phyloP scores from a whole-genome alignment of 345 rosid genomes.

The Bruguiera gymnorhiza region DNA sequence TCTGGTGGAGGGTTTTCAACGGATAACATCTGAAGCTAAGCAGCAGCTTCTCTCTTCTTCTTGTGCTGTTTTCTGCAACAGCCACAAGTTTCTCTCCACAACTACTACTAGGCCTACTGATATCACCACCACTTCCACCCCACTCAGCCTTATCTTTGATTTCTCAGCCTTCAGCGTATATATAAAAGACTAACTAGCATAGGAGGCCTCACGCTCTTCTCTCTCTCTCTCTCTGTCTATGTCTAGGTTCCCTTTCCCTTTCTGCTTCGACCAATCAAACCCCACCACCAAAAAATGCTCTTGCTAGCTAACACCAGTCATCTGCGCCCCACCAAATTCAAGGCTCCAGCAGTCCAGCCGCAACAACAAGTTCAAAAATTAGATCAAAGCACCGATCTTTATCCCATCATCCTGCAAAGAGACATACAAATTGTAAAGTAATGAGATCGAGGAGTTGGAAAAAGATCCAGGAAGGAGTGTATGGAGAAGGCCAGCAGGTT shows the following conservation, averaged over 20 bases:
- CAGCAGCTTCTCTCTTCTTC: conserved; percentile 36
- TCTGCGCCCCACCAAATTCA: neutral
- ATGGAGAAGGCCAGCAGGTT: conserved; percentile 1
- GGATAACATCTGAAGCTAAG: conserved; percentile 84
- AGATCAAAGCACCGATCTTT: conserved; percentile 26
- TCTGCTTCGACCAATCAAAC: conserved; percentile 21
- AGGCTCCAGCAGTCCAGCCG: neutral
- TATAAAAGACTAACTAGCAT: neutral
- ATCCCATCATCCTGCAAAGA: conserved; percentile 41
- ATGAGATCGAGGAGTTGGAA: conserved; percentile 27
- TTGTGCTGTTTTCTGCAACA: conserved; percentile 60
- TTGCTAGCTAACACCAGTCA: neutral
- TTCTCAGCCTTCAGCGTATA: conserved; percentile 68
- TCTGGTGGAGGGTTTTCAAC: conserved; percentile 63
- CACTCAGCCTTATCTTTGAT: conserved; percentile 42
- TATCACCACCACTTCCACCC: conserved; percentile 27
- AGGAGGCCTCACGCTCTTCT: neutral
- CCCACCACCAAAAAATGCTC: conserved; percentile 25
- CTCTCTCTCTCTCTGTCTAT: conserved; percentile 3
- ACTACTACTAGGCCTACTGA: conserved; percentile 13
- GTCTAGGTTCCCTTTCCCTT: conserved; percentile 11
- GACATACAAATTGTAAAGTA: conserved; percentile 13
- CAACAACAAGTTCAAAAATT: neutral
- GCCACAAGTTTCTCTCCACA: conserved; percentile 48
- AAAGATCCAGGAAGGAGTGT: neutral